Percentiles rank a stretch among this genome's conserved stretches.
phyloP scores from a whole-genome alignment of 768 basidiomycete genomes.

The Scleroderma citrinum region DNA sequence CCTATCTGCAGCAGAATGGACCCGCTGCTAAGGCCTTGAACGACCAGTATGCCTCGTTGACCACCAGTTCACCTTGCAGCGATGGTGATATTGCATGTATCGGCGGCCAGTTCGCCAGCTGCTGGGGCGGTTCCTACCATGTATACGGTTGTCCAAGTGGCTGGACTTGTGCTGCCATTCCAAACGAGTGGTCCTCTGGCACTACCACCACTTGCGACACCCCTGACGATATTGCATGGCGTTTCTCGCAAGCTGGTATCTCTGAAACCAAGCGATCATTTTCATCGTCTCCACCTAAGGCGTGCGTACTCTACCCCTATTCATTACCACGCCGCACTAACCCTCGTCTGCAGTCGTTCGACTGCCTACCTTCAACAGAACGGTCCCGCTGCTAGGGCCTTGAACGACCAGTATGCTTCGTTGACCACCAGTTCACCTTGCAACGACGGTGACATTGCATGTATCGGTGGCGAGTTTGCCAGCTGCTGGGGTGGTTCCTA shows the following conservation, averaged over 20 bases:
- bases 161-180: conserved; percentile 19
- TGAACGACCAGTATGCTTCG: conserved; percentile 7
- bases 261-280: conserved; percentile 10
- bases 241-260: conserved; percentile 15
- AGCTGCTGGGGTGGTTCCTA: conserved; percentile 6
- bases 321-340: neutral
- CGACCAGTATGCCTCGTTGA: conserved; percentile 14
- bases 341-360: conserved; percentile 1
- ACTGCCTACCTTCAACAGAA: conserved; percentile 6
- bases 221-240: conserved; percentile 11
- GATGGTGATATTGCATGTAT: conserved; percentile 16
- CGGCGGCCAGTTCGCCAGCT: conserved; percentile 12
- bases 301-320: neutral
- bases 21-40: conserved; percentile 21
- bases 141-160: conserved; percentile 7
- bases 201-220: conserved; percentile 17
- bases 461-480: conserved; percentile 6
- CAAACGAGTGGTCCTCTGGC: conserved; percentile 12
- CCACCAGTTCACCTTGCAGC: conserved; percentile 13
- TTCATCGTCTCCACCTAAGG: neutral
- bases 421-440: conserved; percentile 6
- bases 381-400: conserved; percentile 7
- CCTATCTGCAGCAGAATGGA: conserved; percentile 19
- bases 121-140: conserved; percentile 10
- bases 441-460: conserved; percentile 7